Percentiles rank a stretch among this genome's conserved stretches.
These are phyloP conservation scores for Chytriomyces hyalinus DNA, from an alignment of 192 early-diverging fungal species.

Conservation along the genomic window DNA sequence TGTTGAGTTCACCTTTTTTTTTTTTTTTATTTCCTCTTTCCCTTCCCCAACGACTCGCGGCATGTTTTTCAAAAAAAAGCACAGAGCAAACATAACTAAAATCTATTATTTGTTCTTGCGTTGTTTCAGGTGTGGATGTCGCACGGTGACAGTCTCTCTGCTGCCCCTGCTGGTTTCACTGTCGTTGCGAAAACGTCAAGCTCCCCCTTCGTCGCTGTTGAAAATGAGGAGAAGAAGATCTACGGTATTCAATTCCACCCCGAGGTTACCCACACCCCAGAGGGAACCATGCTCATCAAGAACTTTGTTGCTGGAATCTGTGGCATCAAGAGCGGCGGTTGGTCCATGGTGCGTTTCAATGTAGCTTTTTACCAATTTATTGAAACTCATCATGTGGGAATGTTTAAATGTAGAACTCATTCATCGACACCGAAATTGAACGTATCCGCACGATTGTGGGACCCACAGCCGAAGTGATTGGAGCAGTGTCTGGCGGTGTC, in stretches of 20 bases:
- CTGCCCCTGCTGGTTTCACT: conserved; percentile 79
- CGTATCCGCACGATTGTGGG: conserved; percentile 92
- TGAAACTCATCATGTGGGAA: not conserved
- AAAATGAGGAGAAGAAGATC: conserved; percentile 76
- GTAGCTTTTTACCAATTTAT: not conserved
- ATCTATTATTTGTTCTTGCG: not conserved
- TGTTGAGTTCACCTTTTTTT: conserved; percentile 36
- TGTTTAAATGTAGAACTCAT: conserved; percentile 54
- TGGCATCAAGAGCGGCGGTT: conserved; percentile 71
- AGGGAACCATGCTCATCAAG: conserved; percentile 78
- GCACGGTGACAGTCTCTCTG: conserved; percentile 93
- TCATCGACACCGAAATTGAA: conserved; percentile 97
- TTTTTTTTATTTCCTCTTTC: not conserved
- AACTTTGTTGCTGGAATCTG: conserved; percentile 97
- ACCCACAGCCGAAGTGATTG: conserved; percentile 89
- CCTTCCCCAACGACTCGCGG: conserved; percentile 4
- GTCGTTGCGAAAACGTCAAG: conserved; percentile 86
- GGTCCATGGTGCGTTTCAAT: conserved; percentile 82
- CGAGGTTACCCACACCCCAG: conserved; percentile 95
- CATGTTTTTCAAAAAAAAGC: not conserved
- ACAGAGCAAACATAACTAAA: not conserved
- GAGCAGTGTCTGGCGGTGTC: conserved; percentile 96
- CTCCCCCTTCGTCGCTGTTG: conserved; percentile 89
- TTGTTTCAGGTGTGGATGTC: conserved; percentile 90
- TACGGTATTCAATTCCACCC: conserved; percentile 99